Base-by-base conservation (phyloP, 2,329 filamentous ascomycete genomes). In the Nemania sp. region DNA sequence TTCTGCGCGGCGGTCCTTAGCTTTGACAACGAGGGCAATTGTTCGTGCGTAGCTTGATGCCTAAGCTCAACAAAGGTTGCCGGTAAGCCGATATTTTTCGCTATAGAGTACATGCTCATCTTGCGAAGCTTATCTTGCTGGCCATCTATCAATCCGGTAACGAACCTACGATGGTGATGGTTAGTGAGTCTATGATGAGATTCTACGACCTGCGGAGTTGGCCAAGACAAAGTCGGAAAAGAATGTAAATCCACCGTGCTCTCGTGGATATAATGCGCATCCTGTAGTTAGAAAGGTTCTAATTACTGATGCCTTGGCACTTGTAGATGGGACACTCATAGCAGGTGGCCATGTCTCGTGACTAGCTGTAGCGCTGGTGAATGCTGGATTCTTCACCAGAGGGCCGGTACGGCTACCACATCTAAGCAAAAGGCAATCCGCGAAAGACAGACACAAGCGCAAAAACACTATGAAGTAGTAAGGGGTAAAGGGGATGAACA, bases 21-120 rank as follows among this genome's bases (percentile, higher is more conserved):
- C 59, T 90, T 85, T 9, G 82, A 78, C 48, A 96, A 76, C 1
- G 86, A 86, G 0, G 92, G 92, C 52, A 96, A 76, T 68, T 91
- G 89, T 70, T 95, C 90, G 70, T 97, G 92, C 34, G 91, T 95
- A 37, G 89, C 90, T 73, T 95, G 89, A 70, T 97, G 92, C 40
- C 92, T 83, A 54, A 95, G 77, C 75, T 96, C 91, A 49, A 97
- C 91, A 71, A 96, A 95, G 0, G 88, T 86, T 0, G 86, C 84
- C 0, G 88, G 88, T 52, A 91, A 73, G 0, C 82, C 84, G 52
- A 90, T 82, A 33, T 79, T 83, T 69, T 82, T 85, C 55, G 86
- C 88, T 20, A 88, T 78, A 36, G 81, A 79, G 71, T 89, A 88
- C 88, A 91, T 91, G 72, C 80, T 86, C 75, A 80, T 80, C 75